Conservation (phyloP, 2,329 filamentous ascomycete genomes). For the Colletotrichum filicis region DNA sequence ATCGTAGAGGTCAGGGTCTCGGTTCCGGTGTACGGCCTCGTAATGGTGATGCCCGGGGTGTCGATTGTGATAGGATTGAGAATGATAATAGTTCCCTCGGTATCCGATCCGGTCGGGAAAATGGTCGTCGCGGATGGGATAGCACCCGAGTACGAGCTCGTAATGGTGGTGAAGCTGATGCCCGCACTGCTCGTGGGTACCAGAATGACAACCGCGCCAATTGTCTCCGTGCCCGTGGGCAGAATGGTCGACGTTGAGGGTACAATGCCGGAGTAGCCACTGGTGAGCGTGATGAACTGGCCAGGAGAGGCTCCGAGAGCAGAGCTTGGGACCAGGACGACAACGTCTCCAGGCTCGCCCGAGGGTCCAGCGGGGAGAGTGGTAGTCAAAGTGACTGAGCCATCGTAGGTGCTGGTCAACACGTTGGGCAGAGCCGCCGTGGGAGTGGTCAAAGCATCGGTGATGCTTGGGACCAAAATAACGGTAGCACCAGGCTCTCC, state of each 20-base stretch:
- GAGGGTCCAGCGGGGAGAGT: slow-evolving; percentile 14
- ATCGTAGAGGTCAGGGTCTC: neutral
- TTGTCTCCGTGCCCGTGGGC: slow-evolving; percentile 5
- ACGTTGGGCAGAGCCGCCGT: neutral
- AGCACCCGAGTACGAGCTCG: slow-evolving; percentile 10
- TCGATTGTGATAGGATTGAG: slow-evolving; percentile 10
- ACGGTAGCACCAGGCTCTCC: slow-evolving; percentile 1
- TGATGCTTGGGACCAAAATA: neutral
- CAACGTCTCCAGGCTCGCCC: neutral
- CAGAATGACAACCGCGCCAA: slow-evolving; percentile 5
- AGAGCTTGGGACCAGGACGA: neutral
- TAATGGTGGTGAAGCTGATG: slow-evolving; percentile 14
- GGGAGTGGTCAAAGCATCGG: neutral
- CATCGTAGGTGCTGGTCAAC: slow-evolving; percentile 16
- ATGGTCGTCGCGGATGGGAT: neutral
- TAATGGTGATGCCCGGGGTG: neutral
- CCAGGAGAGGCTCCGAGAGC: neutral
- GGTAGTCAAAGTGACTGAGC: slow-evolving; percentile 1
- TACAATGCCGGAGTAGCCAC: neutral
- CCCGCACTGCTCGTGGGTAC: slow-evolving; percentile 3
- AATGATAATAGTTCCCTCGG: slow-evolving; percentile 14
- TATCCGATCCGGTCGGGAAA: slow-evolving; percentile 11
- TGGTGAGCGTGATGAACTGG: slow-evolving; percentile 1
- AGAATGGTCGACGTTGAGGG: slow-evolving; percentile 9
- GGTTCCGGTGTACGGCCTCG: neutral